A percentile compares a stretch with the other conserved stretches of the same genome.
phyloP scores from a whole-genome alignment of 768 basidiomycete species.

The Auricularia auricula-judae region DNA sequence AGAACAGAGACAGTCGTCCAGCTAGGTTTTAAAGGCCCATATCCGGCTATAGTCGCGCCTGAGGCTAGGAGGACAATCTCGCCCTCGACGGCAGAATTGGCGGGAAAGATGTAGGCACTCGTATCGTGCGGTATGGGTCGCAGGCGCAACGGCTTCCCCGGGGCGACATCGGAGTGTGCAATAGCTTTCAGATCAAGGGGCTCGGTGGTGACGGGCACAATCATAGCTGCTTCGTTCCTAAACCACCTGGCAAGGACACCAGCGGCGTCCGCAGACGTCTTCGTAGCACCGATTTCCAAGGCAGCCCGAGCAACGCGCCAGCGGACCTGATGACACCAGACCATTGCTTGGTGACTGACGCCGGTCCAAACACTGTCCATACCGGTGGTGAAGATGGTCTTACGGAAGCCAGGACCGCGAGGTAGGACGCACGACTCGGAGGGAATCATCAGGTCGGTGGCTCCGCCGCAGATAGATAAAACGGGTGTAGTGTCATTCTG shows the following conservation, averaged over 20 bases:
- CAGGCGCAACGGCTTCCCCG: not conserved
- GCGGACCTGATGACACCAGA: slow-evolving; percentile 98
- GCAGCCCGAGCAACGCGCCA: slow-evolving; percentile 76
- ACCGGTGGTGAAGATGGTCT: slow-evolving; percentile 73
- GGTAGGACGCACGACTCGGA: slow-evolving; percentile 78
- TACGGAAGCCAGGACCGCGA: slow-evolving; percentile 27
- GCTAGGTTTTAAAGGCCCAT: not conserved
- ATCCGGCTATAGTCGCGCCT: not conserved
- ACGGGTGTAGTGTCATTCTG: slow-evolving; percentile 44
- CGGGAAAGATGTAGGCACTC: not conserved
- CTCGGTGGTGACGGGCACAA: not conserved
- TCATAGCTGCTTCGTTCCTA: slow-evolving; percentile 13
- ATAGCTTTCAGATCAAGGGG: not conserved
- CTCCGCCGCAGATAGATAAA: slow-evolving; percentile 82
- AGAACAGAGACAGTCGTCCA: slow-evolving; percentile 28
- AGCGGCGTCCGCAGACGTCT: slow-evolving; percentile 18
- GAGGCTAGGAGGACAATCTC: not conserved
- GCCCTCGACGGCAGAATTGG: not conserved
- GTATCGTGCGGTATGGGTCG: not conserved
- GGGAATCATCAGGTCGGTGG: slow-evolving; percentile 82
- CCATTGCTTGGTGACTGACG: slow-evolving; percentile 91
- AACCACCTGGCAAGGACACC: slow-evolving; percentile 55
- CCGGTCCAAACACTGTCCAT: slow-evolving; percentile 92
- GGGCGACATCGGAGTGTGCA: not conserved
- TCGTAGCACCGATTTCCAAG: slow-evolving; percentile 44